Conservation (phyloP, 331 rosid species). For the Quercus lobata region DNA sequence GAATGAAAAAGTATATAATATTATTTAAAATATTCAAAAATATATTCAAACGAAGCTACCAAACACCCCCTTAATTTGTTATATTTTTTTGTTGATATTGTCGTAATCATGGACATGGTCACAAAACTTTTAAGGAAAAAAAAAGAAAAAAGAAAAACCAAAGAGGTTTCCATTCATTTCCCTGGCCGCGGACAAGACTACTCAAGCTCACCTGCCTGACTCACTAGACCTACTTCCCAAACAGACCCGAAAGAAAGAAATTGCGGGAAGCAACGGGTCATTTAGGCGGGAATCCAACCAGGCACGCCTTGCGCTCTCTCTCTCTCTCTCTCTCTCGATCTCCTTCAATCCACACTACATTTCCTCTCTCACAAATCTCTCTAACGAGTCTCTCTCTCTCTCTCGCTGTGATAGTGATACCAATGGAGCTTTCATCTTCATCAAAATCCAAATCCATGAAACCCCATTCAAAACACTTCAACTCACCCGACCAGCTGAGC, state of each 20-base stretch:
- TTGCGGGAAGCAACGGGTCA: slow-evolving; percentile 55
- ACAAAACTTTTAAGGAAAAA: no score
- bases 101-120: no score
- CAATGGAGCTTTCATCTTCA: slow-evolving; percentile 38
- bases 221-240: neutral
- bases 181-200: no score
- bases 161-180: no score
- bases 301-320: neutral
- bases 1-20: fast-evolving
- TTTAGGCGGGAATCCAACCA: slow-evolving; percentile 55
- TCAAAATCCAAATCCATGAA: slow-evolving; percentile 32
- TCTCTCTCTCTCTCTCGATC: neutral
- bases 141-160: no score
- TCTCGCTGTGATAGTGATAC: neutral
- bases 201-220: no score
- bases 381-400: neutral
- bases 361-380: neutral
- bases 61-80: no score
- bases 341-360: neutral
- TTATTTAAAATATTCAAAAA: no score
- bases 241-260: neutral
- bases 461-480: slow-evolving; percentile 9
- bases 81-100: no score
- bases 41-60: no score
- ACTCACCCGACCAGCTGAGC: slow-evolving; percentile 6